Percentiles rank a stretch among this genome's conserved stretches.
Conservation (phyloP, 2,329 filamentous ascomycete genomes). For the Fusarium protoensiforme region DNA sequence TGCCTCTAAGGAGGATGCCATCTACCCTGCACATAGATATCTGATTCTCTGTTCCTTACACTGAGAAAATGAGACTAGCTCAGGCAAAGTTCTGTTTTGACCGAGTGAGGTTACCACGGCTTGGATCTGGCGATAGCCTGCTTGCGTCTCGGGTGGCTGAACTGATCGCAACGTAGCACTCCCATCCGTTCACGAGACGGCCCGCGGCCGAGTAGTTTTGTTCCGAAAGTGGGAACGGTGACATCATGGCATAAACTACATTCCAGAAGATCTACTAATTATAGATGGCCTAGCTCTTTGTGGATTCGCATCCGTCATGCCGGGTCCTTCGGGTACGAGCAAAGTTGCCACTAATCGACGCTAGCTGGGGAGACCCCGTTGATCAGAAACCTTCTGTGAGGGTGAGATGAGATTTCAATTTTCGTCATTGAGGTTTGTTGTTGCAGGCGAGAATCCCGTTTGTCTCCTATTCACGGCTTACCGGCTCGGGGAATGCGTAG, state of each 20-base stretch:
- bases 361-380: not conserved
- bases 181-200: not conserved
- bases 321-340: slow-evolving; percentile 10
- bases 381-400: slow-evolving; percentile 14
- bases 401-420: not conserved
- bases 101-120: accelerated
- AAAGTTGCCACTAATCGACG: not conserved
- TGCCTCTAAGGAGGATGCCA: too few species aligned
- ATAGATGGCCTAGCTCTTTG: slow-evolving; percentile 6
- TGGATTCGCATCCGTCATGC: slow-evolving; percentile 5
- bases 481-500: not conserved
- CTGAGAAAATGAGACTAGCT: not conserved
- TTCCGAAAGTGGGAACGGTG: not conserved
- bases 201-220: not conserved
- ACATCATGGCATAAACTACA: not conserved
- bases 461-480: not conserved
- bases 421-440: not conserved
- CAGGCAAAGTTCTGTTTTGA: not conserved
- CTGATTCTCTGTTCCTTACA: not conserved
- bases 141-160: not conserved
- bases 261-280: slow-evolving; percentile 16
- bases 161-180: not conserved
- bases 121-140: not conserved
- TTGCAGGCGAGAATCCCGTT: not conserved
- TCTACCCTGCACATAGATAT: not conserved